These are phyloP conservation scores for Melocanna baccifera DNA, from an alignment of 176 grass and related monocot species.

Conservation along the genomic window DNA sequence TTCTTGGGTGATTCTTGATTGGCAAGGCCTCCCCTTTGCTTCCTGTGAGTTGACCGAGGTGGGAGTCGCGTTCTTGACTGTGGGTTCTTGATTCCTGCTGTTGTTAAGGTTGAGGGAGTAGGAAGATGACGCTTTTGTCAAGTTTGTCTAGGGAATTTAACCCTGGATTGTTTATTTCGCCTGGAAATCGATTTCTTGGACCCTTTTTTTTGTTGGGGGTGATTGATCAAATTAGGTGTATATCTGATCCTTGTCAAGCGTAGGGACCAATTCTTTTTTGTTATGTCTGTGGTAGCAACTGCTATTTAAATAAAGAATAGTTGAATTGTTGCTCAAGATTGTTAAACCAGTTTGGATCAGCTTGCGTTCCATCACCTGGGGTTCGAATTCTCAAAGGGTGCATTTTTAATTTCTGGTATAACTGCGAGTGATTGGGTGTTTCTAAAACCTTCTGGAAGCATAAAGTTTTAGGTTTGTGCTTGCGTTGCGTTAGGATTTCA, in stretches of 20 bases:
- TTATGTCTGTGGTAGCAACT: background rate
- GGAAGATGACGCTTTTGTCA: background rate
- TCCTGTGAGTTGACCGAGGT: constrained; percentile 33
- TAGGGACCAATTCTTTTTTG: background rate
- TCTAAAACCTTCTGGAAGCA: background rate
- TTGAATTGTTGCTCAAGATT: background rate
- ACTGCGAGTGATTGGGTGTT: background rate
- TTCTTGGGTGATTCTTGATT: constrained; percentile 18
- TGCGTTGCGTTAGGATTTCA: background rate
- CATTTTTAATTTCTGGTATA: constrained; percentile 15
- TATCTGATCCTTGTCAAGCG: background rate
- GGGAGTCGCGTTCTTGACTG: constrained; percentile 4
- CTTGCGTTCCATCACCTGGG: background rate
- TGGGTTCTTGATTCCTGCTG: constrained; percentile 1
- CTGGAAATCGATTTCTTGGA: background rate
- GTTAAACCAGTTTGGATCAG: background rate
- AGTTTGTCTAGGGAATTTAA: background rate
- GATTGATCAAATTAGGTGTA: background rate
- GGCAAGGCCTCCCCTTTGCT: background rate
- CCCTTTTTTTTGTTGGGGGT: background rate
- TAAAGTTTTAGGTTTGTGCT: background rate
- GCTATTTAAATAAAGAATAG: background rate
- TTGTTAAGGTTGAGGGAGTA: background rate
- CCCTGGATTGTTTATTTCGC: background rate
- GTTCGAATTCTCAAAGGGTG: background rate